Evolutionary conservation across 805 yeast species (phyloP).

Genomic region (Metahyphopichia silvanorum): DNA sequence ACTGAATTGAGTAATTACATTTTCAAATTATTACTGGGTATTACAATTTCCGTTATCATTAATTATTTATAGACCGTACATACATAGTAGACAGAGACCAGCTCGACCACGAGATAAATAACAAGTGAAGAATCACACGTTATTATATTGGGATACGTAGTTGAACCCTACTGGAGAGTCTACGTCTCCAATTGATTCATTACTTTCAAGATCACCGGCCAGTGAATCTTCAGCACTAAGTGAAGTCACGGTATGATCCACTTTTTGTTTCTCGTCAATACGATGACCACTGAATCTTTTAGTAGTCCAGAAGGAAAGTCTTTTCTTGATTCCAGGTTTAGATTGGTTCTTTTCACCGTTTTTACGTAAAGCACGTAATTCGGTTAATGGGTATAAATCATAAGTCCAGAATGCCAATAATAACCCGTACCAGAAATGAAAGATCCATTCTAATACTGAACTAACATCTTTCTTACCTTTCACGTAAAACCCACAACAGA

Average conservation of each 20-base stretch:
- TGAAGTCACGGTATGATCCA: background rate
- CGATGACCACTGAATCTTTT: slow-evolving; percentile 1
- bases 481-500: slow-evolving; percentile 19
- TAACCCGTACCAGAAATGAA: slow-evolving; percentile 26
- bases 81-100: too few relatives aligned
- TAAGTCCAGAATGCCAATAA: slow-evolving; percentile 25
- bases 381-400: slow-evolving; percentile 26
- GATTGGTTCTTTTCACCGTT: background rate
- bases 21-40: too few relatives aligned
- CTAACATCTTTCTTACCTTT: slow-evolving; percentile 12
- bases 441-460: slow-evolving; percentile 22
- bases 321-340: slow-evolving; percentile 3
- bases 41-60: too few relatives aligned
- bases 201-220: background rate
- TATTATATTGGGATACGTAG: background rate
- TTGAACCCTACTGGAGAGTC: slow-evolving; percentile 3
- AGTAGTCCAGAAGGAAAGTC: slow-evolving; percentile 6
- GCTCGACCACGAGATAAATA: too few relatives aligned
- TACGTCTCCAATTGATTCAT: background rate
- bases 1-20: too few relatives aligned
- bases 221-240: background rate
- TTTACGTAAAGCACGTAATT: slow-evolving; percentile 11
- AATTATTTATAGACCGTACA: too few relatives aligned
- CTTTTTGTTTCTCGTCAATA: background rate
- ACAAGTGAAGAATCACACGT: background rate